Percentiles rank a stretch among this genome's conserved stretches.
These are phyloP conservation scores for Nakazawaea ishiwadae DNA, from an alignment of 805 yeast species.

Conservation along the genomic window DNA sequence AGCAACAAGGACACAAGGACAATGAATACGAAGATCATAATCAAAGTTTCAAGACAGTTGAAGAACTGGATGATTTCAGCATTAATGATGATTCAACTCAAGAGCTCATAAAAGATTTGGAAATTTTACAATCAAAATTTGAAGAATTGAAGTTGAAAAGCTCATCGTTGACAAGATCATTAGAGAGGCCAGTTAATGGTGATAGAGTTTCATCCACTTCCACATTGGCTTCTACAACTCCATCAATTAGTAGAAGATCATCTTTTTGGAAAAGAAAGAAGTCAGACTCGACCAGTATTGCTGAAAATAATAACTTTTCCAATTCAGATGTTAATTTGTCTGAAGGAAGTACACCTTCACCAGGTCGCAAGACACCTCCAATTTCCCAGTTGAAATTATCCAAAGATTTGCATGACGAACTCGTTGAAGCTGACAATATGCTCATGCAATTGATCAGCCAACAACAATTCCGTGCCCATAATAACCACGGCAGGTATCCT, in stretches of 20 bases:
- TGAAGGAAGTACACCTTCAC: no score
- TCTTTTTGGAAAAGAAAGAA: constrained; percentile 9
- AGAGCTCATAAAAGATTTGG: constrained; percentile 8
- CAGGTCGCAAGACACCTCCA: neutral
- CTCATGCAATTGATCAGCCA: constrained; percentile 9
- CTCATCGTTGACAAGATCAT: constrained; percentile 1
- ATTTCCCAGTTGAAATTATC: neutral
- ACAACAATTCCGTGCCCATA: constrained; percentile 8
- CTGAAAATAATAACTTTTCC: no score
- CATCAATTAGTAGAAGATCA: neutral
- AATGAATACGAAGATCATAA: neutral
- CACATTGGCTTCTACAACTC: neutral
- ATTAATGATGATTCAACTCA: neutral
- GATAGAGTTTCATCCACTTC: constrained; percentile 3
- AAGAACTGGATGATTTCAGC: constrained; percentile 11
- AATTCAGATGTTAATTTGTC: no score
- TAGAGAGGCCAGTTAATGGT: constrained; percentile 1
- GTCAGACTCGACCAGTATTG: neutral
- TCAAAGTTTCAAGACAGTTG: neutral
- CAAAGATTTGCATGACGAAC: constrained; percentile 2
- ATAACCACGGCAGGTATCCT: neutral
- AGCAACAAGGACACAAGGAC: constrained; percentile 17
- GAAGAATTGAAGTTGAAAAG: constrained; percentile 9
- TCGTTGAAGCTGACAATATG: constrained; percentile 9
- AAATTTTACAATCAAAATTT: constrained; percentile 10